A percentile compares a stretch with the other conserved stretches of the same genome.
phyloP scores from a whole-genome alignment of 2,329 filamentous ascomycete genomes.

The Neofusicoccum laricinum region DNA sequence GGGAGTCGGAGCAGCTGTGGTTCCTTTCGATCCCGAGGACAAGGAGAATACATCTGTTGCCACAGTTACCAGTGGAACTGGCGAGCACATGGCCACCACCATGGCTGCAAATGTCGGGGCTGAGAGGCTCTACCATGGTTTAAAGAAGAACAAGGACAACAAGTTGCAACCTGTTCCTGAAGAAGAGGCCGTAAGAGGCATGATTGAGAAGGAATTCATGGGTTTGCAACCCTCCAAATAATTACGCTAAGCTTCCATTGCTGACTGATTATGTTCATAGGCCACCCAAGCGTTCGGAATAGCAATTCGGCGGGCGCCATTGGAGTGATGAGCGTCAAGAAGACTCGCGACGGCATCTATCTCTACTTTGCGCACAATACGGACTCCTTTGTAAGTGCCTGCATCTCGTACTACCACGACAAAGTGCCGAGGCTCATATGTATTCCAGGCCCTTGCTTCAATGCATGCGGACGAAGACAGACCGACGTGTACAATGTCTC shows the following conservation, averaged over 20 bases:
- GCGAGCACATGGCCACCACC: conserved; percentile 96
- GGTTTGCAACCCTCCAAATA: conserved; percentile 39
- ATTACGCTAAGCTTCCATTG: background rate
- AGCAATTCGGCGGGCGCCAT: conserved; percentile 85
- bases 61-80: conserved; percentile 87
- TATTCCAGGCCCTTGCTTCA: conserved; percentile 69
- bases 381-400: conserved; percentile 62
- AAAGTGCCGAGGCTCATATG: background rate
- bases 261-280: conserved; percentile 28
- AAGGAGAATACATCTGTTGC: conserved; percentile 69
- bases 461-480: conserved; percentile 76
- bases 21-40: conserved; percentile 73
- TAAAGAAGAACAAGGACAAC: conserved; percentile 59
- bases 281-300: conserved; percentile 75
- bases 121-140: conserved; percentile 74
- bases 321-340: conserved; percentile 87
- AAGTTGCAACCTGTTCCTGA: conserved; percentile 62
- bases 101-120: conserved; percentile 86
- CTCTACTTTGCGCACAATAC: conserved; percentile 97
- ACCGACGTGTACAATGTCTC: conserved; percentile 85
- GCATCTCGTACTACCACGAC: background rate
- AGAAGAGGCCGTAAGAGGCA: conserved; percentile 72
- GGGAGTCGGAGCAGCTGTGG: conserved; percentile 83
- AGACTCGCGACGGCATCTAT: conserved; percentile 69
- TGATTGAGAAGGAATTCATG: conserved; percentile 90